Conservation (phyloP, 2,329 filamentous ascomycete species). For the Aspergillus phoenicis region DNA sequence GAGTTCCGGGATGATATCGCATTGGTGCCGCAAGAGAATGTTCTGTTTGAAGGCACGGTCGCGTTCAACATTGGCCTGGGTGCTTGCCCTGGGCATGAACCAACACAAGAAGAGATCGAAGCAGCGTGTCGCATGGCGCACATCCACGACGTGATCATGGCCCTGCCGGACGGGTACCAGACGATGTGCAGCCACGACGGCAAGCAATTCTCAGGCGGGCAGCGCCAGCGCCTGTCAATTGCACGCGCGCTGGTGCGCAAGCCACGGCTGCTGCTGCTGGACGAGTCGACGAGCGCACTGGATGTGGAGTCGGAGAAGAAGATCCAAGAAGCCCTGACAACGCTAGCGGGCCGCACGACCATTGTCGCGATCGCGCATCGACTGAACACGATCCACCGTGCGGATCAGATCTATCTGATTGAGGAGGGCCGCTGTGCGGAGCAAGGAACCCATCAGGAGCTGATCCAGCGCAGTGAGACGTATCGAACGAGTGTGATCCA, state of each 20-base stretch:
- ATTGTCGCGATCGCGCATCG: conserved; percentile 48
- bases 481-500: conserved; percentile 55
- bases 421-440: conserved; percentile 54
- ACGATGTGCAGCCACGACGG: conserved; percentile 62
- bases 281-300: conserved; percentile 63
- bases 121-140: conserved; percentile 69
- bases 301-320: conserved; percentile 57
- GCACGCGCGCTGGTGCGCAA: conserved; percentile 59
- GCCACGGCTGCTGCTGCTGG: conserved; percentile 59
- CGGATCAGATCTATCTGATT: conserved; percentile 77
- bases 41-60: conserved; percentile 53
- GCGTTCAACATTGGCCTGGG: conserved; percentile 51
- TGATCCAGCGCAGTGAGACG: conserved; percentile 52
- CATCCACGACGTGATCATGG: conserved; percentile 68
- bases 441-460: conserved; percentile 52
- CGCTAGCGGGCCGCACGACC: conserved; percentile 37
- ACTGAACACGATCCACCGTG: conserved; percentile 50
- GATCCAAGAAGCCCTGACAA: conserved; percentile 47
- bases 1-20: conserved; percentile 50
- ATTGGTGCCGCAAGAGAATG: conserved; percentile 52
- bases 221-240: conserved; percentile 61
- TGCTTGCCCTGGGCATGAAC: conserved; percentile 56
- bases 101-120: conserved; percentile 63
- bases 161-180: conserved; percentile 66
- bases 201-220: conserved; percentile 58